Evolutionary conservation across 345 rosid species (phyloP).

Genomic region (Raphanus raphanistrum): DNA sequence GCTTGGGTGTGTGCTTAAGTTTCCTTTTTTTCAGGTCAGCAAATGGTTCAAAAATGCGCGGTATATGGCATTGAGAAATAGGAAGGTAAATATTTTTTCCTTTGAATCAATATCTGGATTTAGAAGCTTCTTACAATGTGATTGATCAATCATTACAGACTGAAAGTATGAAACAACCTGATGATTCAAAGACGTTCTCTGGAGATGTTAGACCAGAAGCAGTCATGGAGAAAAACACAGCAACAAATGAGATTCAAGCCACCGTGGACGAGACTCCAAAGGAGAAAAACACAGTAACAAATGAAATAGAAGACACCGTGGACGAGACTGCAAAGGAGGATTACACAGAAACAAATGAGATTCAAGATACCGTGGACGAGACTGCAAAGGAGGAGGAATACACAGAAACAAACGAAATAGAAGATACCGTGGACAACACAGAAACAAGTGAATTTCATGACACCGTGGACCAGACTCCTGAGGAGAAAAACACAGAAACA

Average conservation of each 20-base stretch:
- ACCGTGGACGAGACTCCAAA: conserved; percentile 2
- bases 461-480: neutral
- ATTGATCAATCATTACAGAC: conserved; percentile 37
- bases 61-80: conserved; percentile 69
- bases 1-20: conserved; percentile 11
- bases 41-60: conserved; percentile 98
- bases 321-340: conserved; percentile 27
- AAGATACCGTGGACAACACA: conserved; percentile 25
- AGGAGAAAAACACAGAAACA: conserved; percentile 21
- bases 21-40: conserved; percentile 65
- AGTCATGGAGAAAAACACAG: conserved; percentile 27
- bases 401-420: neutral
- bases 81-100: conserved; percentile 58
- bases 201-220: conserved; percentile 44
- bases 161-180: conserved; percentile 41
- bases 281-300: neutral
- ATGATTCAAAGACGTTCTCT: conserved; percentile 35
- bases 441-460: neutral
- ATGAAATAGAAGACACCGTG: conserved; percentile 32
- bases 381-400: conserved; percentile 22
- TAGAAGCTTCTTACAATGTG: neutral
- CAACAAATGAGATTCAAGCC: conserved; percentile 28
- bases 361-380: conserved; percentile 23
- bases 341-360: neutral
- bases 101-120: neutral